A percentile compares a stretch with the other conserved stretches of the same genome.
Evolutionary conservation across 495 filamentous ascomycete genomes (phyloP).

Genomic region (Penicillium canescens): DNA sequence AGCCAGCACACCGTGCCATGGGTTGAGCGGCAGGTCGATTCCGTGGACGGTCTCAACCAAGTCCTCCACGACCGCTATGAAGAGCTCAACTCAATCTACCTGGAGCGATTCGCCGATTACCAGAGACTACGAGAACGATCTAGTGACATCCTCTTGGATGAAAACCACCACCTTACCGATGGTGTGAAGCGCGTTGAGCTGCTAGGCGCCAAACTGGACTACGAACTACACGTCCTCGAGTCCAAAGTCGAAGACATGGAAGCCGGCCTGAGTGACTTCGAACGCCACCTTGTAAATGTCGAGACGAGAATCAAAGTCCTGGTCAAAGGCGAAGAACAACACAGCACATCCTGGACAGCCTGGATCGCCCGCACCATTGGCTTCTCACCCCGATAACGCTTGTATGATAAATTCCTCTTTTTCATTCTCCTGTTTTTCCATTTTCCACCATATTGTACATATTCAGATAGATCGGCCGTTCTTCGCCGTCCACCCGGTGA

Average conservation of each 20-base stretch:
- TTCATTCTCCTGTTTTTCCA: constrained; percentile 12
- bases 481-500: constrained; percentile 18
- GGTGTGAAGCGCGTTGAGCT: constrained; percentile 79
- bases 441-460: constrained; percentile 32
- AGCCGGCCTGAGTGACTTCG: constrained; percentile 77
- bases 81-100: constrained; percentile 66
- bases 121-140: constrained; percentile 62
- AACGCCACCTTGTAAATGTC: constrained; percentile 73
- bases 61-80: constrained; percentile 60
- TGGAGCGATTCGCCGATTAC: constrained; percentile 65
- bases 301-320: constrained; percentile 74
- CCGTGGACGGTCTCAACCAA: constrained; percentile 63
- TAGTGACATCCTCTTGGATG: constrained; percentile 65
- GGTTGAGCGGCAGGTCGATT: constrained; percentile 63
- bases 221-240: constrained; percentile 80
- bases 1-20: constrained; percentile 57
- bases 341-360: constrained; percentile 58
- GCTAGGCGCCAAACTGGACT: constrained; percentile 86
- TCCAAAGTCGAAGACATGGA: constrained; percentile 88
- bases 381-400: constrained; percentile 18
- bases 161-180: constrained; percentile 68
- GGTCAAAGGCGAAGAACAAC: constrained; percentile 61
- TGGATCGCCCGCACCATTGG: constrained; percentile 46
- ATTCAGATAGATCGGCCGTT: constrained; percentile 21
- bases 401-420: constrained; percentile 22